These are phyloP conservation scores for Mycosphaerelloides madeirae DNA, from an alignment of 2,329 filamentous ascomycete genomes.

Conservation along the genomic window DNA sequence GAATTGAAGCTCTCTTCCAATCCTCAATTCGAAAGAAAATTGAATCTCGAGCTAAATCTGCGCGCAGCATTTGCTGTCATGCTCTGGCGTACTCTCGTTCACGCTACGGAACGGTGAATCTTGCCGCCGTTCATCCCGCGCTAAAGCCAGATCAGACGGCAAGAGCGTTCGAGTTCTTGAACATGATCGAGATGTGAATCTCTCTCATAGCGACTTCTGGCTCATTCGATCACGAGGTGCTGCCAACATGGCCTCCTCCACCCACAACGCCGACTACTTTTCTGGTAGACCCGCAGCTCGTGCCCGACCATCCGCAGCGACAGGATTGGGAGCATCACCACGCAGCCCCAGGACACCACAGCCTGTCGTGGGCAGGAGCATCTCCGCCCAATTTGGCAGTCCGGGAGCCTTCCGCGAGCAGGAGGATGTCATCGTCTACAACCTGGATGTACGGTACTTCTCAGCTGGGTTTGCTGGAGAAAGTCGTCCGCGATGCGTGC, in stretches of 20 bases:
- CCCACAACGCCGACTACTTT: constrained; percentile 14
- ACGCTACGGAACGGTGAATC: too few species aligned
- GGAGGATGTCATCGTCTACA: constrained; percentile 79
- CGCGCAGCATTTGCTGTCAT: too few species aligned
- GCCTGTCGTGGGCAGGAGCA: constrained; percentile 59
- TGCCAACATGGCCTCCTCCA: constrained; percentile 17
- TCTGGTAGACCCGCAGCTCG: constrained; percentile 12
- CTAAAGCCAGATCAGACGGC: too few species aligned
- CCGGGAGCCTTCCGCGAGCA: constrained; percentile 61
- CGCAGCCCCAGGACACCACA: constrained; percentile 34
- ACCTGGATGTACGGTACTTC: constrained; percentile 74
- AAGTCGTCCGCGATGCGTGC: constrained; percentile 63
- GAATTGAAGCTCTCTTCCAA: not conserved
- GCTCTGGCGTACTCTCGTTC: too few species aligned
- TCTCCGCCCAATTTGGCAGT: constrained; percentile 54
- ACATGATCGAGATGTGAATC: too few species aligned
- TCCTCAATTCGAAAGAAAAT: not conserved
- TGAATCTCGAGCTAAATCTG: too few species aligned
- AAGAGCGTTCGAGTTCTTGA: too few species aligned
- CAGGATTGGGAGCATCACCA: constrained; percentile 8
- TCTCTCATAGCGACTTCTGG: too few species aligned
- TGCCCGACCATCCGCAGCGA: constrained; percentile 15
- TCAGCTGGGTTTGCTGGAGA: constrained; percentile 85
- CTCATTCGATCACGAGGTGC: too few species aligned
- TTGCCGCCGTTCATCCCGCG: too few species aligned